A percentile compares a stretch with the other conserved stretches of the same genome.
Conservation (phyloP, 805 yeast genomes). For the Deakozyma indianensis region DNA sequence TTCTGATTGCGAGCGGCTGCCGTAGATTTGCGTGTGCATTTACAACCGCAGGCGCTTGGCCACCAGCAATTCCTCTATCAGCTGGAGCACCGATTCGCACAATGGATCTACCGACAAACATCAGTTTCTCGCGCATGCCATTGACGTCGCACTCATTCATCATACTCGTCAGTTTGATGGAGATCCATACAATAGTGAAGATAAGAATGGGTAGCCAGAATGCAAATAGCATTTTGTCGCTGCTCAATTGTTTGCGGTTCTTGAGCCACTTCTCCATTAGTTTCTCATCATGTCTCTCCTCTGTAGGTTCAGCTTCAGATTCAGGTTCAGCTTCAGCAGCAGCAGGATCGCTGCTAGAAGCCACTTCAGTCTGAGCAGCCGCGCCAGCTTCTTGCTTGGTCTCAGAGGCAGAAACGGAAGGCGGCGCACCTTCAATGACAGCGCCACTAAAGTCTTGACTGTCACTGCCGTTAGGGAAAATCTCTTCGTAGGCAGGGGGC, state of each 20-base stretch:
- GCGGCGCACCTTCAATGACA: slow-evolving; percentile 7
- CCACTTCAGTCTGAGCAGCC: slow-evolving; percentile 9
- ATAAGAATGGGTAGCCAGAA: slow-evolving; percentile 11
- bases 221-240: slow-evolving; percentile 15
- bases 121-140: neutral
- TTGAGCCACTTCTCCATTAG: slow-evolving; percentile 9
- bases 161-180: neutral
- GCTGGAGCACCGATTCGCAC: neutral
- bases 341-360: neutral
- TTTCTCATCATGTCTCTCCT: slow-evolving; percentile 7
- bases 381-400: slow-evolving; percentile 1
- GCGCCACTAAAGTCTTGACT: slow-evolving; percentile 7
- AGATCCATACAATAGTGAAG: neutral
- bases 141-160: slow-evolving; percentile 1
- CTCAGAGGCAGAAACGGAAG: neutral
- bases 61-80: neutral
- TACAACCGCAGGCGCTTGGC: no score
- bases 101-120: neutral
- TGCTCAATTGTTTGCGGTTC: slow-evolving; percentile 11
- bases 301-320: neutral
- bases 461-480: slow-evolving; percentile 25
- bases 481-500: slow-evolving; percentile 8
- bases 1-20: no score
- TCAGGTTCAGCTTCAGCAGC: neutral
- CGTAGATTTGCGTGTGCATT: no score